These are phyloP conservation scores for Nothomitra cinnamomea DNA, from an alignment of 2,329 filamentous ascomycete species.

Conservation along the genomic window DNA sequence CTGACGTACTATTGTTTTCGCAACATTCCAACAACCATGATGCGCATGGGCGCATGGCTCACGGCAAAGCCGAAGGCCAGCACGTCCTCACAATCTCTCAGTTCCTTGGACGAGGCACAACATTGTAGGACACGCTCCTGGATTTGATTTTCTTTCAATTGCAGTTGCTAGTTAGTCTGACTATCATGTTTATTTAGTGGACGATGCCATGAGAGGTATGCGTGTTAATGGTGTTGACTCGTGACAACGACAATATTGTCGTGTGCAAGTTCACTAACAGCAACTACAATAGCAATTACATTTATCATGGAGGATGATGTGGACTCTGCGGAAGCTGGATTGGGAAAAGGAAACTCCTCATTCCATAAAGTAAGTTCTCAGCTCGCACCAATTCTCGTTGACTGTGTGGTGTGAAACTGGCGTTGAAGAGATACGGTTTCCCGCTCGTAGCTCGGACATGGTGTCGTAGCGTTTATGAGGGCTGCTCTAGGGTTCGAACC, in stretches of 20 bases:
- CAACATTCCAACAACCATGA: neutral
- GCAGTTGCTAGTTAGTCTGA: neutral
- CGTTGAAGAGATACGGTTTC: neutral
- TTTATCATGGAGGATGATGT: slow-evolving; percentile 84
- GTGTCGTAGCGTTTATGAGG: slow-evolving; percentile 68
- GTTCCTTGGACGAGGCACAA: slow-evolving; percentile 38
- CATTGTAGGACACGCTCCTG: slow-evolving; percentile 21
- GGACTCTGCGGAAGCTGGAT: slow-evolving; percentile 57
- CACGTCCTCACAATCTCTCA: slow-evolving; percentile 36
- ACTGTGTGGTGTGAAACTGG: neutral
- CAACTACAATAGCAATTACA: slow-evolving; percentile 35
- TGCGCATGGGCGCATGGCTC: slow-evolving; percentile 8
- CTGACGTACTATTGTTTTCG: neutral
- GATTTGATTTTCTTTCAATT: slow-evolving; percentile 3
- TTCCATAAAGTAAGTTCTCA: slow-evolving; percentile 53
- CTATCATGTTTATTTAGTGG: slow-evolving; percentile 11
- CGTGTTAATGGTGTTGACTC: neutral
- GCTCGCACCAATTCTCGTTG: neutral
- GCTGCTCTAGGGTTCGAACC: slow-evolving; percentile 86
- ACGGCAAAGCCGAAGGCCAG: neutral
- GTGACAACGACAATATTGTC: neutral
- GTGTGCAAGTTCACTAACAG: neutral
- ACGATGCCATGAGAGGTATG: slow-evolving; percentile 27
- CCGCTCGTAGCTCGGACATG: slow-evolving; percentile 46
- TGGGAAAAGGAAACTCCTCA: slow-evolving; percentile 58